Percentiles rank a stretch among this genome's conserved stretches.
Conservation (phyloP, 192 early-diverging fungal species). For the Backusella australiensis region DNA sequence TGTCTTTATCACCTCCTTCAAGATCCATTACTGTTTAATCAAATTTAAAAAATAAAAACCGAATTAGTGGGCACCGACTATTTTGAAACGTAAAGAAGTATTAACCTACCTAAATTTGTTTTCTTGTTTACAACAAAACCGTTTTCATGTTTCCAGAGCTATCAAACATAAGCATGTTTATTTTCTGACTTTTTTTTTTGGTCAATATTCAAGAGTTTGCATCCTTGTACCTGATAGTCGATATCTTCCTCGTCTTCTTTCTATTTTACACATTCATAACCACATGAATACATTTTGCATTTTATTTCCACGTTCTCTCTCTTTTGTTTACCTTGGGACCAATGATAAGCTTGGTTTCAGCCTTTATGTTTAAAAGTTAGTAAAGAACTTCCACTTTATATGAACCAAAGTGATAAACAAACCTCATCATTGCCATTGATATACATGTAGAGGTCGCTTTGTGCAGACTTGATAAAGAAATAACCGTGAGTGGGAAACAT, state of each 20-base stretch:
- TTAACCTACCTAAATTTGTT: slow-evolving; percentile 15
- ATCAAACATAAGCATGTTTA: neutral
- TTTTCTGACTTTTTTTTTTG: neutral
- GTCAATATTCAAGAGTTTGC: neutral
- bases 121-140: slow-evolving; percentile 24
- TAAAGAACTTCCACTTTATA: neutral
- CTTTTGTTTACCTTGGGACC: slow-evolving; percentile 15
- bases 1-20: slow-evolving; percentile 11
- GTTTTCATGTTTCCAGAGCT: slow-evolving; percentile 26
- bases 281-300: neutral
- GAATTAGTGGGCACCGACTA: neutral
- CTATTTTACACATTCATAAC: neutral
- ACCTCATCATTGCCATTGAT: neutral
- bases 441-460: slow-evolving; percentile 13
- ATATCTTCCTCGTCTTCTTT: slow-evolving; percentile 14
- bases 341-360: slow-evolving; percentile 10
- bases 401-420: neutral
- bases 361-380: neutral
- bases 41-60: neutral
- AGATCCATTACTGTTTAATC: slow-evolving; percentile 20
- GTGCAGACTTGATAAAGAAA: slow-evolving; percentile 23
- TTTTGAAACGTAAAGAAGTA: too few species aligned
- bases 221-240: neutral
- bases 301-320: neutral
- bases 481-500: slow-evolving; percentile 12